Base-by-base conservation (phyloP, 1,284 basidiomycete species). In the Ustilago vetiveriae region DNA sequence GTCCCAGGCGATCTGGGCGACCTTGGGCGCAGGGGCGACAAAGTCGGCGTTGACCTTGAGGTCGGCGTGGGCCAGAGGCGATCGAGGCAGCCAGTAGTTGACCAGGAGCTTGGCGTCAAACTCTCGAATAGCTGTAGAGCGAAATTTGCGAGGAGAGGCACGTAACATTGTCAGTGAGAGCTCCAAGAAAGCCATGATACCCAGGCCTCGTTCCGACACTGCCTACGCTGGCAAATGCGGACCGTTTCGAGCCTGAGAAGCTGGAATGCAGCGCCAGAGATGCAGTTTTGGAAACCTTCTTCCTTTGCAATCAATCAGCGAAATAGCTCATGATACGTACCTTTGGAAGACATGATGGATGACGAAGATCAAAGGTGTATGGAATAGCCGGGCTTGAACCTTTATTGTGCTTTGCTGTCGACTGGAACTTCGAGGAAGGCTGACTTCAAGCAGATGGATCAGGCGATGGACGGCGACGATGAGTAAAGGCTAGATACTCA, bases 1-100 rank as follows among this genome's bases (percentile, higher is more conserved):
- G 84, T 97, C 93, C 91, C 93, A 97, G 22, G 88, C 85, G 78
- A 94, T 63, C 57, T 79, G 79, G 41, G 79, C 79, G 39, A 80
- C 79, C 65, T 78, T 75, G 46, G 79, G 71, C 4, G 72, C 68
- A 8, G 79, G 79, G 16, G 80, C 77, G 40, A 63, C 63, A 63
- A 81, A 81, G 64, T 72, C 63, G 33, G 75, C 49, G 39, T 75
- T 79, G 33, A 76, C 76, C 48, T 64, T 62, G 29, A 72, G 52
- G 40, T 74, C 62, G 24, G 66, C 48, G 74, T 77, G 58, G 19
- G 75, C 78, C 47, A 75, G 56, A 35, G 79, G 79, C 56, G 80
- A 65, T 14, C 80, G 71, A 46, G 80, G 74, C 45, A 81, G 66
- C 79, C 79, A 80, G 75, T 81, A 81, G 73, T 80, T 80, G 64